A percentile compares a stretch with the other conserved stretches of the same genome.
phyloP scores from a whole-genome alignment of 768 basidiomycete genomes.

The Leccinum imitatum region DNA sequence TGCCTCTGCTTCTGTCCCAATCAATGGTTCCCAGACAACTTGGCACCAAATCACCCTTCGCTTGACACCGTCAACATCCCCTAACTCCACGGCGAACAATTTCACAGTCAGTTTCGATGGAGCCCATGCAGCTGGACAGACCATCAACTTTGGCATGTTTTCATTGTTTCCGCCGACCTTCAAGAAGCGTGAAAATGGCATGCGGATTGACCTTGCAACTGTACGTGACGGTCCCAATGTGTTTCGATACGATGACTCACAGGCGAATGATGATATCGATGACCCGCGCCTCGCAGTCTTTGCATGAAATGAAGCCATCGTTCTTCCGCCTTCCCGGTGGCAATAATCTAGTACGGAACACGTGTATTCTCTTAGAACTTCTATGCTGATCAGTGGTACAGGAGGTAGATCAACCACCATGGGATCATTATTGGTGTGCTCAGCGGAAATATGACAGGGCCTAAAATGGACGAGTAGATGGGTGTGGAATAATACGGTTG shows the following conservation, averaged over 20 bases:
- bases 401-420: constrained; percentile 36
- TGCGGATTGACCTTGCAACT: too few species aligned
- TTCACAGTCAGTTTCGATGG: constrained; percentile 55
- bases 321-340: constrained; percentile 70
- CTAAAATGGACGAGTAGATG: neutral
- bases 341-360: constrained; percentile 51
- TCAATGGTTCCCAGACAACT: constrained; percentile 41
- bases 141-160: constrained; percentile 56
- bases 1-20: constrained; percentile 37
- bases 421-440: neutral
- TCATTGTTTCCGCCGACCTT: constrained; percentile 32
- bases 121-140: constrained; percentile 37
- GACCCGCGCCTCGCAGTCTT: constrained; percentile 34
- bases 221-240: neutral
- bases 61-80: constrained; percentile 41
- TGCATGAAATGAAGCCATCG: constrained; percentile 52
- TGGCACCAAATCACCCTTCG: constrained; percentile 50
- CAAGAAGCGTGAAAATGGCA: too few species aligned
- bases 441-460: neutral
- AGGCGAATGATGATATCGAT: neutral
- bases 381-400: constrained; percentile 27
- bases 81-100: constrained; percentile 43
- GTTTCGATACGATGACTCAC: neutral
- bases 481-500: neutral
- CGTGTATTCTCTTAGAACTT: constrained; percentile 12